Percentiles rank a stretch among this genome's conserved stretches.
These are phyloP conservation scores for Russula brevipes DNA, from an alignment of 768 basidiomycete genomes.

Conservation along the genomic window DNA sequence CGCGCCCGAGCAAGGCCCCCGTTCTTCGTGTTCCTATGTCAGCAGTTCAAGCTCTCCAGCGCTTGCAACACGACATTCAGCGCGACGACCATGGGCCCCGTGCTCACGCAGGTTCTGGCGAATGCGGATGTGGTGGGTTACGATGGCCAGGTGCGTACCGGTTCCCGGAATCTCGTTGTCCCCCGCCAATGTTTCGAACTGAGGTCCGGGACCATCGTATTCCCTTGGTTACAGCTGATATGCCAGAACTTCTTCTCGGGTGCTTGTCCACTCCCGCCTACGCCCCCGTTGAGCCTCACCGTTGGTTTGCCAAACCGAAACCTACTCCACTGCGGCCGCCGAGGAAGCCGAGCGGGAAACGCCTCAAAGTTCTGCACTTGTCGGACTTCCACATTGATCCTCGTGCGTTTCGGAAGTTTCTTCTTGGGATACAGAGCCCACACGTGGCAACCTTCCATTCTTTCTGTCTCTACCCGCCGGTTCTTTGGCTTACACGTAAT, in stretches of 20 bases:
- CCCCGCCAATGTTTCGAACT: background rate
- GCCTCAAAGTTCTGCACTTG: slow-evolving; percentile 67
- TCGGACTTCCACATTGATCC: slow-evolving; percentile 76
- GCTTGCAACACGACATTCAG: slow-evolving; percentile 49
- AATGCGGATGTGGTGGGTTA: slow-evolving; percentile 67
- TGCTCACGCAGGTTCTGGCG: slow-evolving; percentile 66
- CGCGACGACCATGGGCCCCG: slow-evolving; percentile 46
- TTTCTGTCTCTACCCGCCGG: background rate
- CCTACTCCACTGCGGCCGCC: slow-evolving; percentile 56
- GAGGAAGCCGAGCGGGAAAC: slow-evolving; percentile 56
- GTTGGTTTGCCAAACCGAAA: slow-evolving; percentile 76
- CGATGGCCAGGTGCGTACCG: slow-evolving; percentile 60
- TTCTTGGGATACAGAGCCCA: background rate
- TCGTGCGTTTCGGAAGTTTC: slow-evolving; percentile 39
- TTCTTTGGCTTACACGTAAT: background rate
- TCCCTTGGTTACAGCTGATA: slow-evolving; percentile 38
- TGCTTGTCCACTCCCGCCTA: slow-evolving; percentile 52
- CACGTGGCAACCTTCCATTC: too few relatives aligned
- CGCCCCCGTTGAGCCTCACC: slow-evolving; percentile 56
- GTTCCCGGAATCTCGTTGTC: too few relatives aligned
- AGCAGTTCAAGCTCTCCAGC: slow-evolving; percentile 45
- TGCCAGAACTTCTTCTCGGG: slow-evolving; percentile 54
- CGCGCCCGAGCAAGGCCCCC: slow-evolving; percentile 56
- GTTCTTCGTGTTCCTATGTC: slow-evolving; percentile 54
- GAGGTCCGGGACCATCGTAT: background rate